Conservation (phyloP, 2,329 filamentous ascomycete genomes). For the Aspergillus thermomutatus region DNA sequence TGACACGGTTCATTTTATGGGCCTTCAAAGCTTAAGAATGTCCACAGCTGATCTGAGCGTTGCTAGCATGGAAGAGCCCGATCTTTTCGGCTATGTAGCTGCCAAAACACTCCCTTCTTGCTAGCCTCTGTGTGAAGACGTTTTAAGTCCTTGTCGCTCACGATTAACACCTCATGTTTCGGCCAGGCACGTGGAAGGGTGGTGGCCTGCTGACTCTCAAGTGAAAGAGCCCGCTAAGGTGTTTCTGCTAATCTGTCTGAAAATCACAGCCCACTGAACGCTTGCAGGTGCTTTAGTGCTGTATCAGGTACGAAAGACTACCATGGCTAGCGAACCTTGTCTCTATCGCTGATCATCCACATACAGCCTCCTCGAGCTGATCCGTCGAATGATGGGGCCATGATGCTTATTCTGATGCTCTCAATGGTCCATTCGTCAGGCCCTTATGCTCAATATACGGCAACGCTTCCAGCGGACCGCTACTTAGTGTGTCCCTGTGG, state of each 20-base stretch:
- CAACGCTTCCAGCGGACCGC: not conserved
- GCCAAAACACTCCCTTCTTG: not conserved
- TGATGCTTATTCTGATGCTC: not conserved
- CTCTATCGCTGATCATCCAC: not conserved
- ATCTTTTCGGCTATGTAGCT: not conserved
- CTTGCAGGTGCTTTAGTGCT: not conserved
- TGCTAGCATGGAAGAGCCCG: not conserved
- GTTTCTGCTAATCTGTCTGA: not conserved
- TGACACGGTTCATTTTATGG: not conserved
- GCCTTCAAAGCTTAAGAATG: not conserved
- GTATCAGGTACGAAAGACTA: not conserved
- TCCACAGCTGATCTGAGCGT: not conserved
- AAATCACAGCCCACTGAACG: not conserved
- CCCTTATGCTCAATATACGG: not conserved
- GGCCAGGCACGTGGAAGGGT: not conserved
- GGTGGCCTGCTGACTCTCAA: not conserved
- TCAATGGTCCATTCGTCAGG: not conserved
- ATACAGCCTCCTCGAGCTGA: not conserved
- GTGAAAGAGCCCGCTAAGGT: not conserved
- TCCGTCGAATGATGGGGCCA: not conserved
- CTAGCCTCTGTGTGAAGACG: not conserved
- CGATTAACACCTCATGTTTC: not conserved
- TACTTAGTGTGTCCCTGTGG: not conserved
- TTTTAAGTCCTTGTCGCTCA: not conserved
- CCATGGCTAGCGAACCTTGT: not conserved